Percentiles rank a stretch among this genome's conserved stretches.
Conservation (phyloP, 83 land plant species). For the Thuja plicata region DNA sequence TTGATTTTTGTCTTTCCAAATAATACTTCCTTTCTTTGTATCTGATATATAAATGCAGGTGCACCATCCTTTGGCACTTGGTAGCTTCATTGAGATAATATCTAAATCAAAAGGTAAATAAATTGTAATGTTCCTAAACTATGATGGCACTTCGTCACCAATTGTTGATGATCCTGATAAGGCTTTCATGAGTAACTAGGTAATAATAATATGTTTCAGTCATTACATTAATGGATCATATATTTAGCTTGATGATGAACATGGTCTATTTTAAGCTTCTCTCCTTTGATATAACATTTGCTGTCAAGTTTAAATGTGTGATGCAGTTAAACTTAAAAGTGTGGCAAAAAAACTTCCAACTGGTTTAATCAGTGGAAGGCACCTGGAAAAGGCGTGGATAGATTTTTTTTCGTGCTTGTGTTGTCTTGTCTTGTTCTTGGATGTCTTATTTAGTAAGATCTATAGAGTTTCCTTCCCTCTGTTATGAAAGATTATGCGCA, state of each 20-base stretch:
- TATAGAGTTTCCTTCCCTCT: background rate
- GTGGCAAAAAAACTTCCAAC: constrained; percentile 80
- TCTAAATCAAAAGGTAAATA: constrained; percentile 56
- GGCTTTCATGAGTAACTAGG: constrained; percentile 76
- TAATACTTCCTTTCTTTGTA: background rate
- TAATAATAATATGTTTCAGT: constrained; percentile 20
- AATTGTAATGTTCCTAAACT: constrained; percentile 83
- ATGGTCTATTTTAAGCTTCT: background rate
- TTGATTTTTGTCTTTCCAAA: too few species aligned
- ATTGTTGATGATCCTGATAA: constrained; percentile 87
- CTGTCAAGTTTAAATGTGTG: constrained; percentile 59
- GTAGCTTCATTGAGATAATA: constrained; percentile 54
- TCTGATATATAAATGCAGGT: constrained; percentile 28
- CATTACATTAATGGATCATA: background rate
- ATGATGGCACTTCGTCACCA: constrained; percentile 90
- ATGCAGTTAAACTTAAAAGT: constrained; percentile 59
- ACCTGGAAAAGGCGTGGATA: constrained; percentile 69
- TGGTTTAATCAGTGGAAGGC: constrained; percentile 89
- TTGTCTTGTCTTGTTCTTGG: background rate
- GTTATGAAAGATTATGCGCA: background rate
- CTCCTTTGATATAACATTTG: background rate
- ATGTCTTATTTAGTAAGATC: background rate
- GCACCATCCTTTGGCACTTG: constrained; percentile 66
- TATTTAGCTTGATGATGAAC: background rate
- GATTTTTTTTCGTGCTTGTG: background rate